Percentiles rank a stretch among this genome's conserved stretches.
Evolutionary conservation across 768 basidiomycete species (phyloP).

Genomic region (Rhizopogon vinicolor): DNA sequence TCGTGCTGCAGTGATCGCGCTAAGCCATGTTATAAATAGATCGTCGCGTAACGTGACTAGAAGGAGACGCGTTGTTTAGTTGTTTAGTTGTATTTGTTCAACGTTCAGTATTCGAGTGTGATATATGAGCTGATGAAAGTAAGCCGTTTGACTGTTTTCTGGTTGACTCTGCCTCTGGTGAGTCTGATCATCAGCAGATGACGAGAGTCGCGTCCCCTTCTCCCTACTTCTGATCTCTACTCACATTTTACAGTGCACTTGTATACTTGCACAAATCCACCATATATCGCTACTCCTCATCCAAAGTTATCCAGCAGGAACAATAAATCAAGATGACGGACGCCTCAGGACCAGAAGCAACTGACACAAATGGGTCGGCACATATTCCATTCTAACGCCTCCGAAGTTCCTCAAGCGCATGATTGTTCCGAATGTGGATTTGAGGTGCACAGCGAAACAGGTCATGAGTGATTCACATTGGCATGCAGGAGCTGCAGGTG

Average conservation of each 20-base stretch:
- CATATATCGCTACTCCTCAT: neutral
- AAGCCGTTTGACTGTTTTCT: neutral
- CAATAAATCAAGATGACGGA: conserved; percentile 16
- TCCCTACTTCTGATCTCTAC: neutral
- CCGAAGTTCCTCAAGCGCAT: conserved; percentile 66
- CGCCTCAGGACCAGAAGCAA: conserved; percentile 12
- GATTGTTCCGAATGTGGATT: conserved; percentile 78
- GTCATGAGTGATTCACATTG: conserved; percentile 68
- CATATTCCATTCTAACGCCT: conserved; percentile 52
- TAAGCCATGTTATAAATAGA: neutral
- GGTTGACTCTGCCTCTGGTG: conserved; percentile 5
- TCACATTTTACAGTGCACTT: conserved; percentile 18
- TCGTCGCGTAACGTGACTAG: neutral
- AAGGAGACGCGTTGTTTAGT: conserved; percentile 27
- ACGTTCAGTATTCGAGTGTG: conserved; percentile 17
- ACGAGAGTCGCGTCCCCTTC: conserved; percentile 1
- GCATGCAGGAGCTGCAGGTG: conserved; percentile 30
- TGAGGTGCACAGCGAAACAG: conserved; percentile 66
- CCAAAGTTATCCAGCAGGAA: neutral
- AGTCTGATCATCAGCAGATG: conserved; percentile 5
- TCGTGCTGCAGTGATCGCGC: too few relatives aligned
- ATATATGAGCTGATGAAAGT: neutral
- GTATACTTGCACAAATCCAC: conserved; percentile 7
- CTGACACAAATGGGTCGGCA: conserved; percentile 80
- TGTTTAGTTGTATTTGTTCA: conserved; percentile 21